phyloP scores from a whole-genome alignment of 176 grass and related monocot genomes.

The Triticum dicoccoides region DNA sequence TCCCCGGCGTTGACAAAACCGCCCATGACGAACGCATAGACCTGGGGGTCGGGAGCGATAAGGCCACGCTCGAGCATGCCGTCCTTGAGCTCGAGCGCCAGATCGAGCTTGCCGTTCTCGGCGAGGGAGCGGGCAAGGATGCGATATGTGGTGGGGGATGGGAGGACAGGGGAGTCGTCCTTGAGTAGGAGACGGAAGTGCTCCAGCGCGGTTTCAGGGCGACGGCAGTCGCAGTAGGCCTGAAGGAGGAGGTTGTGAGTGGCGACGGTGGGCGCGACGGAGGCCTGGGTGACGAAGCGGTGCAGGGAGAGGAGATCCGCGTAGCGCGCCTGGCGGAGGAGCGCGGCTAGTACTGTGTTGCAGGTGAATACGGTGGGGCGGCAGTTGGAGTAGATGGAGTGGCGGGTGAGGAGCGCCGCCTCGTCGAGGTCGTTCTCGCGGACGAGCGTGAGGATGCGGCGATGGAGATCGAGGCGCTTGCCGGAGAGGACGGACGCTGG shows the following conservation, averaged over 20 bases:
- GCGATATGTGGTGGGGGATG: constrained; percentile 83
- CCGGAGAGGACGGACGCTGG: constrained; percentile 67
- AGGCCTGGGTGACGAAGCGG: constrained; percentile 91
- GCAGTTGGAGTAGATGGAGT: constrained; percentile 99
- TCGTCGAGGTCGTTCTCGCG: constrained; percentile 89
- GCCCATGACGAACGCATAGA: constrained; percentile 70
- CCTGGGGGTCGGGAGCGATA: constrained; percentile 61
- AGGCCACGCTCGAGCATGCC: constrained; percentile 71
- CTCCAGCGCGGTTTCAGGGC: constrained; percentile 74
- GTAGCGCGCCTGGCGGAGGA: constrained; percentile 82
- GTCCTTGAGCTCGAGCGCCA: constrained; percentile 77
- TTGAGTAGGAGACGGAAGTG: constrained; percentile 85
- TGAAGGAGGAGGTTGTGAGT: constrained; percentile 88
- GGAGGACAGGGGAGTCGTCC: constrained; percentile 68
- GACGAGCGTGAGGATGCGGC: constrained; percentile 73
- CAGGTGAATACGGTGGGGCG: constrained; percentile 84
- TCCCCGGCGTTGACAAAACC: constrained; percentile 61
- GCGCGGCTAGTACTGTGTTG: constrained; percentile 78
- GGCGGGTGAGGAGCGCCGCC: constrained; percentile 80
- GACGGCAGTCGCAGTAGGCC: constrained; percentile 80
- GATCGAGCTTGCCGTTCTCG: constrained; percentile 67
- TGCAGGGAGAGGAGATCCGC: constrained; percentile 81
- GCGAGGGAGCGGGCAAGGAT: constrained; percentile 84
- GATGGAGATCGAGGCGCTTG: constrained; percentile 79
- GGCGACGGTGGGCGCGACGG: constrained; percentile 72